Conservation (phyloP, 1,139 yeast species). For the Taphrina betulina region DNA sequence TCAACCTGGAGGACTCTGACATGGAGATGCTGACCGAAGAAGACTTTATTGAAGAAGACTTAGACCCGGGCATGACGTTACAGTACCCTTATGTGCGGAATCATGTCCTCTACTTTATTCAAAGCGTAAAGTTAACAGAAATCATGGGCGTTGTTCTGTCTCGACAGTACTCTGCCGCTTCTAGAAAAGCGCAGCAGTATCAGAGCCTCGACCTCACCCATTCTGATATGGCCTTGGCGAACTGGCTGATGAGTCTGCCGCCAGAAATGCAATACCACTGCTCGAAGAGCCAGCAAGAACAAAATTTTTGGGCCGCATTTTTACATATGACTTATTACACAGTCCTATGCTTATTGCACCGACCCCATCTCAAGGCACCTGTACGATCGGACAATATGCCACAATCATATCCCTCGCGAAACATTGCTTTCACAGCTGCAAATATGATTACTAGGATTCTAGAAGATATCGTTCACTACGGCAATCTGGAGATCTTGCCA, state of each 20-base stretch:
- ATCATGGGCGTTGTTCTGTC: conserved; percentile 69
- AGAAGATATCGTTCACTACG: conserved; percentile 57
- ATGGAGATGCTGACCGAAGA: conserved; percentile 68
- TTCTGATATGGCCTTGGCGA: conserved; percentile 77
- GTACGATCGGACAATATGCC: conserved; percentile 43
- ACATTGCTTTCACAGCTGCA: conserved; percentile 82
- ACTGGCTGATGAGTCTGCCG: conserved; percentile 73
- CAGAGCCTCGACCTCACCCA: conserved; percentile 60
- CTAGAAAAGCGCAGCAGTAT: conserved; percentile 53
- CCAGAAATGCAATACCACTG: conserved; percentile 59
- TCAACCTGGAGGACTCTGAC: conserved; percentile 73
- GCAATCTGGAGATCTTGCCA: conserved; percentile 57
- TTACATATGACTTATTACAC: conserved; percentile 73
- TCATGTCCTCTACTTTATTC: conserved; percentile 60
- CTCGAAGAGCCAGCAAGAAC: conserved; percentile 54
- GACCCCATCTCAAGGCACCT: conserved; percentile 56
- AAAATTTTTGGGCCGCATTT: conserved; percentile 60
- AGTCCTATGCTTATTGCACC: conserved; percentile 66
- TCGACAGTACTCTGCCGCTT: conserved; percentile 70
- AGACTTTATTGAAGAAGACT: conserved; percentile 63
- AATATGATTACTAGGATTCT: conserved; percentile 71
- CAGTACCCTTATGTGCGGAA: conserved; percentile 51
- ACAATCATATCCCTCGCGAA: conserved; percentile 73
- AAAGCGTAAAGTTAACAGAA: conserved; percentile 67
- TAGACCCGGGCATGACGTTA: conserved; percentile 47